Evolutionary conservation across 2,329 filamentous ascomycete genomes (phyloP).

Genomic region (Thielaviopsis ethacetica): DNA sequence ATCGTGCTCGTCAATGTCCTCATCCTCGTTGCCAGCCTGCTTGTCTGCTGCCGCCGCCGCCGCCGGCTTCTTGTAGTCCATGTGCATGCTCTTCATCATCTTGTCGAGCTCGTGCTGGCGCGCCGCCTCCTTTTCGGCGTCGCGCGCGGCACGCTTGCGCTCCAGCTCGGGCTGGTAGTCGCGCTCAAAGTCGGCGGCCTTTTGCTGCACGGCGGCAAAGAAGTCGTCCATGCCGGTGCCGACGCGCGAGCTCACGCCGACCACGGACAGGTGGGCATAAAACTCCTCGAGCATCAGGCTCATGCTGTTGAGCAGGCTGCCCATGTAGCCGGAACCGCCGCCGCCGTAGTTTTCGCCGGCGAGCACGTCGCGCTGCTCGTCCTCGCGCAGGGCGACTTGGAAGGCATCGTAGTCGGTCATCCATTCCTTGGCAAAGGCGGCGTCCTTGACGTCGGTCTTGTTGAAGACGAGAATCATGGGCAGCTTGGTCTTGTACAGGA

Average conservation of each 20-base stretch:
- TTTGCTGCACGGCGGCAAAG: constrained; percentile 74
- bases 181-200: constrained; percentile 70
- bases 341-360: constrained; percentile 55
- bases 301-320: constrained; percentile 91
- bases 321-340: constrained; percentile 87
- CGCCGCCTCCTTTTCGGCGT: constrained; percentile 53
- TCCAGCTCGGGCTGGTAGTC: constrained; percentile 92
- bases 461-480: constrained; percentile 99
- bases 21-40: constrained; percentile 18
- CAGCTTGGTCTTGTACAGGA: constrained; percentile 95
- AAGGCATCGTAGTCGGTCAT: constrained; percentile 99
- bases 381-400: constrained; percentile 64
- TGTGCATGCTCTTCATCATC: constrained; percentile 84
- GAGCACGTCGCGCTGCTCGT: constrained; percentile 64
- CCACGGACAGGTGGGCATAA: constrained; percentile 82
- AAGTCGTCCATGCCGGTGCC: constrained; percentile 87
- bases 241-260: constrained; percentile 84
- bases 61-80: constrained; percentile 19
- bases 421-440: constrained; percentile 88
- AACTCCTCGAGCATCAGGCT: constrained; percentile 95
- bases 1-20: constrained; percentile 37
- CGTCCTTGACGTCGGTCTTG: constrained; percentile 91
- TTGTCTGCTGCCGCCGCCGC: no score
- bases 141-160: constrained; percentile 55
- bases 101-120: constrained; percentile 73